A percentile compares a stretch with the other conserved stretches of the same genome.
These are phyloP conservation scores for Glarea lozoyensis DNA, from an alignment of 495 filamentous ascomycete species.

Conservation along the genomic window DNA sequence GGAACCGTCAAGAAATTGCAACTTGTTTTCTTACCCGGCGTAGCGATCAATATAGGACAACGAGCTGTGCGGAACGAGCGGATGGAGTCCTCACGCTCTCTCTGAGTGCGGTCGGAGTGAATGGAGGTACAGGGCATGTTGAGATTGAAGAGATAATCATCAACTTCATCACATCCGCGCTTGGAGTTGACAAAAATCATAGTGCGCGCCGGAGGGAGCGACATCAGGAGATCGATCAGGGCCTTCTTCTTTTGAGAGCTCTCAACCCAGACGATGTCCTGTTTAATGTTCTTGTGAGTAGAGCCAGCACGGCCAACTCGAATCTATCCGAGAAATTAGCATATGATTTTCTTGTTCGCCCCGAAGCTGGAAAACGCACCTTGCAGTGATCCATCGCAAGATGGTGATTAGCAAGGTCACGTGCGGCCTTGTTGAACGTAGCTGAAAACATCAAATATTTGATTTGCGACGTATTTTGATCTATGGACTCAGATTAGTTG, in stretches of 20 bases:
- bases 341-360: too few species aligned
- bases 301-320: conserved; percentile 78
- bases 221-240: conserved; percentile 62
- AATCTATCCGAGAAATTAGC: conserved; percentile 68
- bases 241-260: conserved; percentile 54
- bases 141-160: conserved; percentile 77
- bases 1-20: too few species aligned
- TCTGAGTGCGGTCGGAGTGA: conserved; percentile 78
- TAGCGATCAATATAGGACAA: conserved; percentile 73
- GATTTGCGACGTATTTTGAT: conserved; percentile 71
- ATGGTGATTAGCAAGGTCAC: conserved; percentile 64
- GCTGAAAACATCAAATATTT: conserved; percentile 91
- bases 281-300: conserved; percentile 68
- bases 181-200: conserved; percentile 87
- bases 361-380: too few species aligned
- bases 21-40: too few species aligned
- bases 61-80: conserved; percentile 70
- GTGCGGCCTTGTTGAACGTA: conserved; percentile 74
- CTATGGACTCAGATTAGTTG: conserved; percentile 31
- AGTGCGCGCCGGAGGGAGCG: conserved; percentile 63
- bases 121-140: conserved; percentile 77
- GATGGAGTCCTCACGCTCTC: conserved; percentile 89
- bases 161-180: conserved; percentile 63
- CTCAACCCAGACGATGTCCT: conserved; percentile 61
- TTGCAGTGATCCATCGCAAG: conserved; percentile 61